Conservation (phyloP, 768 basidiomycete species). For the Gymnopilus dilepis region DNA sequence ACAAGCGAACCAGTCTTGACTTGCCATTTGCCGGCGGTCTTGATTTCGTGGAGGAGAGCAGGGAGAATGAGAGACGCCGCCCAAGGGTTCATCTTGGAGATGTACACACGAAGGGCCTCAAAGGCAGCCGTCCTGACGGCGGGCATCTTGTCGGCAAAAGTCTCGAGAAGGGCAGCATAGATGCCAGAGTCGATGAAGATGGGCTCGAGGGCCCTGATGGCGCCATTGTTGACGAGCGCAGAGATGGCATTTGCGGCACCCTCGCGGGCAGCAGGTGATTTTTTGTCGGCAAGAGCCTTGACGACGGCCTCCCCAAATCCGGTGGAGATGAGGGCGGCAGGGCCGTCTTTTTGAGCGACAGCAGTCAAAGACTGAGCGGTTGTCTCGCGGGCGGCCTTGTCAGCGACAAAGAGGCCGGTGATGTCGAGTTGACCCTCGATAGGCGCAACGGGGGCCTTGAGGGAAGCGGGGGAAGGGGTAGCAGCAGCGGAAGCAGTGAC, state of each 20-base stretch:
- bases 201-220: slow-evolving; percentile 84
- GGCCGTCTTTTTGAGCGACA: slow-evolving; percentile 84
- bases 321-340: slow-evolving; percentile 70
- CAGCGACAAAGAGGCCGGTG: slow-evolving; percentile 78
- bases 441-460: slow-evolving; percentile 65
- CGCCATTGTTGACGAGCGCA: slow-evolving; percentile 70
- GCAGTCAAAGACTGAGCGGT: slow-evolving; percentile 74
- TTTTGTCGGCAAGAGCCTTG: slow-evolving; percentile 94
- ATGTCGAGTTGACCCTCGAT: slow-evolving; percentile 72
- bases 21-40: slow-evolving; percentile 97
- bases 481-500: slow-evolving; percentile 67
- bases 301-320: slow-evolving; percentile 75
- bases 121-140: slow-evolving; percentile 85
- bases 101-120: slow-evolving; percentile 79
- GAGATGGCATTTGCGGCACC: slow-evolving; percentile 79
- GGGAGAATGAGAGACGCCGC: slow-evolving; percentile 83
- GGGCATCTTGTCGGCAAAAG: slow-evolving; percentile 94
- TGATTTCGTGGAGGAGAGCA: slow-evolving; percentile 89
- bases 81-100: slow-evolving; percentile 87
- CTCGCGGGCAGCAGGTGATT: slow-evolving; percentile 89
- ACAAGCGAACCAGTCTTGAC: slow-evolving; percentile 88
- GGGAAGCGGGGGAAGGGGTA: slow-evolving; percentile 66
- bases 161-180: slow-evolving; percentile 85
- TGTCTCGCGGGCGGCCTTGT: slow-evolving; percentile 80
- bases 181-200: slow-evolving; percentile 87